Evolutionary conservation across 139 green algal genomes (phyloP), one percentile per base, ranked within the genome.

Genomic region (Ettlia oleoabundans): DNA sequence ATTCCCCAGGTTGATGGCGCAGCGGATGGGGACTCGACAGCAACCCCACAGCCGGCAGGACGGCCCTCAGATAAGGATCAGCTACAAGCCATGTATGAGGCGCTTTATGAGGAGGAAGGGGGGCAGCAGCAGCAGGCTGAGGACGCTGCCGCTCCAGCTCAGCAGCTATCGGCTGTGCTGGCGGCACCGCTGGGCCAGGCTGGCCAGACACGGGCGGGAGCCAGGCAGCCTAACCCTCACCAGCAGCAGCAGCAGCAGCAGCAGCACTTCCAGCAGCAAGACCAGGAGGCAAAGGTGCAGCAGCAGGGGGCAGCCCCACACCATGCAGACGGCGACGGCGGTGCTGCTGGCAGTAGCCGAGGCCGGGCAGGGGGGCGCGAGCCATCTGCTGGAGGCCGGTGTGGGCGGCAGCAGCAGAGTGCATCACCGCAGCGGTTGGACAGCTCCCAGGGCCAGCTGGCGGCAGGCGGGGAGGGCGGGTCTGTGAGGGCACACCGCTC

Each of bases 1-100:
- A 80, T 80, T 28, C 65, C 75, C 10, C 75, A 83, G n/a, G 65
- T 87, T 22, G 76, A 80, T 72, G 82, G 51, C 6, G 47, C 75
- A 19, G 62, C 26, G 8, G 64, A 78, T 38, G n/a, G n/a, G n/a
- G n/a, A n/a, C n/a, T n/a, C n/a, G n/a, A n/a, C n/a, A n/a, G n/a
- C n/a, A n/a, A n/a, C n/a, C n/a, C n/a, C n/a, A n/a, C n/a, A n/a
- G n/a, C n/a, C n/a, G n/a, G n/a, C n/a, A n/a, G n/a, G n/a, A n/a
- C n/a, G n/a, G n/a, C n/a, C n/a, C n/a, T n/a, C n/a, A n/a, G n/a
- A n/a, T n/a, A n/a, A n/a, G n/a, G 82, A 80, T 32, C 13, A 58
- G 28, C 37, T 53, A 37, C 24, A 64, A 8, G 58, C 58, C 7
- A 55, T 67, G 63, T 47, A 75, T 10, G 74, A 52, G 18, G 76